These are phyloP conservation scores for Austroboletus niveus DNA, from an alignment of 1,284 basidiomycete genomes.

Conservation along the genomic window DNA sequence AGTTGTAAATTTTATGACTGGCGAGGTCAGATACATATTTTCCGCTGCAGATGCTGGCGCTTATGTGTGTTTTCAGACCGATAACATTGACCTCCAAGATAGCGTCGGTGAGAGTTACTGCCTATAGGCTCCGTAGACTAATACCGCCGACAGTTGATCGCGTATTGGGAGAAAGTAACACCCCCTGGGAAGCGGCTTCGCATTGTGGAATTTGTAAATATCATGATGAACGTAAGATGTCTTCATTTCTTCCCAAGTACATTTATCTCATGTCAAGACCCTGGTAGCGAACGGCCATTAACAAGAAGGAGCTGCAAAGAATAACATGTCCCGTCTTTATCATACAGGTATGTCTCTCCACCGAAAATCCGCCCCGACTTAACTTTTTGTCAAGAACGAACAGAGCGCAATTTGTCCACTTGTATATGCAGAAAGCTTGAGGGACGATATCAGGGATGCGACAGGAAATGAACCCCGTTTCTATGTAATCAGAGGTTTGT, in stretches of 20 bases:
- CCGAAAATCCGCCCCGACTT: not conserved
- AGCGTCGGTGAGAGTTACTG: constrained; percentile 32
- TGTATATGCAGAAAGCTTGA: constrained; percentile 55
- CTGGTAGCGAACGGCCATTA: constrained; percentile 52
- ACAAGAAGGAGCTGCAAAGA: constrained; percentile 43
- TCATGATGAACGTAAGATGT: constrained; percentile 56
- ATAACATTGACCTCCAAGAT: constrained; percentile 57
- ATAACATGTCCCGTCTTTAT: constrained; percentile 66
- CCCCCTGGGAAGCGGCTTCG: constrained; percentile 54
- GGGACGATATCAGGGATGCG: constrained; percentile 47
- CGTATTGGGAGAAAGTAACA: constrained; percentile 56
- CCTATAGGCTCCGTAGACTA: constrained; percentile 7
- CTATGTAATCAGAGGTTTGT: constrained; percentile 62
- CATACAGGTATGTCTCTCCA: constrained; percentile 53
- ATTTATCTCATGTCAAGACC: not conserved
- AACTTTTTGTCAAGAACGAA: constrained; percentile 49
- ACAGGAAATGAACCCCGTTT: constrained; percentile 46
- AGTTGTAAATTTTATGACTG: constrained; percentile 51
- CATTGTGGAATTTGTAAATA: constrained; percentile 51
- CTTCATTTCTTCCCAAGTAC: not conserved
- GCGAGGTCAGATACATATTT: constrained; percentile 36
- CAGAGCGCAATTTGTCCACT: constrained; percentile 52
- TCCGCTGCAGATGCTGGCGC: not conserved
- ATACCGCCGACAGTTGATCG: constrained; percentile 48
- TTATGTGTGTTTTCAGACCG: constrained; percentile 38